A percentile compares a stretch with the other conserved stretches of the same genome.
Evolutionary conservation across 306 rosid genomes (phyloP).

Genomic region (Rosa chinensis): DNA sequence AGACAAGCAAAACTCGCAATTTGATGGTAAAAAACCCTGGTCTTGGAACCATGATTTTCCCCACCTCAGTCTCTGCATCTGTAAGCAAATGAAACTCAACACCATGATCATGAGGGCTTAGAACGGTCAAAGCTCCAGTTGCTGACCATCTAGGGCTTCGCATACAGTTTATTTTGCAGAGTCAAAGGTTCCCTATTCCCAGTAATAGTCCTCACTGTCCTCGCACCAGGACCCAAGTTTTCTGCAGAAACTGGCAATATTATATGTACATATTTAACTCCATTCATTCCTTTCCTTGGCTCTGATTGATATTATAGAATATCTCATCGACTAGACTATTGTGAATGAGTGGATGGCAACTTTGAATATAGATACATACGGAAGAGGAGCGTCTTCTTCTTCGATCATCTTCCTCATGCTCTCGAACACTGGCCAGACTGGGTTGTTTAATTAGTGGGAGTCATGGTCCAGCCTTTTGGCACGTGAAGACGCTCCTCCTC

Average conservation of each 20-base stretch:
- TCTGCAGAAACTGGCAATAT: slow-evolving; percentile 7
- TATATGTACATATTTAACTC: background rate
- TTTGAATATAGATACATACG: slow-evolving; percentile 17
- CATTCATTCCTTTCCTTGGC: background rate
- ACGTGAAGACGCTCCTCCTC: slow-evolving; percentile 95
- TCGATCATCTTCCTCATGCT: slow-evolving; percentile 16
- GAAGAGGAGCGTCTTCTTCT: slow-evolving; percentile 38
- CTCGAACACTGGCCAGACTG: slow-evolving; percentile 30
- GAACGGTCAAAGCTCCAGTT: slow-evolving; percentile 51
- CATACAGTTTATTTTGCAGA: slow-evolving; percentile 35
- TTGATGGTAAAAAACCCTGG: slow-evolving; percentile 36
- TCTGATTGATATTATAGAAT: background rate
- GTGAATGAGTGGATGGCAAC: slow-evolving; percentile 55
- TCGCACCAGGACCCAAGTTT: slow-evolving; percentile 55
- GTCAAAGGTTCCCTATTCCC: slow-evolving; percentile 47
- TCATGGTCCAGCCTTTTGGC: slow-evolving; percentile 82
- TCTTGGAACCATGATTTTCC: slow-evolving; percentile 62
- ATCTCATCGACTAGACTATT: background rate
- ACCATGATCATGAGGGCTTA: background rate
- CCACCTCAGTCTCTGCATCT: slow-evolving; percentile 45
- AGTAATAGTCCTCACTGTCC: slow-evolving; percentile 11
- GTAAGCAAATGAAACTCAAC: slow-evolving; percentile 33
- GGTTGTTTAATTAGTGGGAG: background rate
- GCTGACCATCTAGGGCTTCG: slow-evolving; percentile 70
- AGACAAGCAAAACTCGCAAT: slow-evolving; percentile 12